Evolutionary conservation across 2,329 filamentous ascomycete species (phyloP).

Genomic region (Monosporascus sp.): DNA sequence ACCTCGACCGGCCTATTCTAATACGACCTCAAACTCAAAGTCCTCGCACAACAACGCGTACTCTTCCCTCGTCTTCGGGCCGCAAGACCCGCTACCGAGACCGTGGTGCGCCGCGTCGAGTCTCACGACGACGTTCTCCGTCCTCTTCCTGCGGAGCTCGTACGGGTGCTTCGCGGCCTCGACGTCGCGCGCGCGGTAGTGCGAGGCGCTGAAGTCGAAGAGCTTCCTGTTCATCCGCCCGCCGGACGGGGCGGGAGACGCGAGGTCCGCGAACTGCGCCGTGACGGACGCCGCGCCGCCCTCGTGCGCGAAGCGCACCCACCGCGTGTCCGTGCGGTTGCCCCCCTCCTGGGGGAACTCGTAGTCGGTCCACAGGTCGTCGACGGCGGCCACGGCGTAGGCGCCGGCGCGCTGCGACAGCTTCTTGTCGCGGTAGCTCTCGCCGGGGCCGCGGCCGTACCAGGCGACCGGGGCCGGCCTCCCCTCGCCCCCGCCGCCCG

Average conservation of each 20-base stretch:
- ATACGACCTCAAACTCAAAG: slow-evolving; percentile 37
- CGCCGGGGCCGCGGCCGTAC: slow-evolving; percentile 64
- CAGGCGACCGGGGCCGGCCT: slow-evolving; percentile 39
- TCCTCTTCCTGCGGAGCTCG: slow-evolving; percentile 50
- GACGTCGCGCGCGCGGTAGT: slow-evolving; percentile 47
- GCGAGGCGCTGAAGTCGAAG: slow-evolving; percentile 53
- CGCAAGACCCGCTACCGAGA: slow-evolving; percentile 58
- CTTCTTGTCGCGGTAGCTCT: slow-evolving; percentile 65
- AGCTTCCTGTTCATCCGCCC: slow-evolving; percentile 30
- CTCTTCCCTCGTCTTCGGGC: slow-evolving; percentile 47
- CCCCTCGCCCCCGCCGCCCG: slow-evolving; percentile 5
- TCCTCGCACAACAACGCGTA: slow-evolving; percentile 38
- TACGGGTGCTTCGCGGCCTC: slow-evolving; percentile 58
- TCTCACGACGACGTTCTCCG: slow-evolving; percentile 49
- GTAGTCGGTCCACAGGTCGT: slow-evolving; percentile 55
- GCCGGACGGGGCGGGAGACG: slow-evolving; percentile 8
- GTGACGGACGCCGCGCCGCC: slow-evolving; percentile 18
- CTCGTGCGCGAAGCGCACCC: slow-evolving; percentile 40
- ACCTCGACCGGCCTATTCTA: slow-evolving; percentile 24
- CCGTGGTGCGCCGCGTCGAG: slow-evolving; percentile 59
- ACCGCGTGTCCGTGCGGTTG: slow-evolving; percentile 59
- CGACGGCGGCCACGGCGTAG: slow-evolving; percentile 36
- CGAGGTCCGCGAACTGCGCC: slow-evolving; percentile 21
- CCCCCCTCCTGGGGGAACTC: slow-evolving; percentile 65
- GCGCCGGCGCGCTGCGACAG: slow-evolving; percentile 52